phyloP scores from a whole-genome alignment of 148 eudicot genomes.

The Rhododendron kiyosumense region DNA sequence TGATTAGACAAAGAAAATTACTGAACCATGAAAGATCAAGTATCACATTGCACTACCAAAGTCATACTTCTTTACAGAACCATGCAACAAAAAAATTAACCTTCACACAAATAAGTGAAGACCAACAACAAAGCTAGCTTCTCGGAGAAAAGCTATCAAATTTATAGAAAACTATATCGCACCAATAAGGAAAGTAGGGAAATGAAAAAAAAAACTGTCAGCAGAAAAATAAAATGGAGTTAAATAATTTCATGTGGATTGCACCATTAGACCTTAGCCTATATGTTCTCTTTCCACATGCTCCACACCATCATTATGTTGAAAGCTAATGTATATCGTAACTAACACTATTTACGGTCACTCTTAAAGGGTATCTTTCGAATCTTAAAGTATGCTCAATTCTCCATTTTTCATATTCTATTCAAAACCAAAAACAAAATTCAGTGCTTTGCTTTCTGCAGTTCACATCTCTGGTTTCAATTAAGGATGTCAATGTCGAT shows the following conservation, averaged over 20 bases:
- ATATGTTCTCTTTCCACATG: neutral
- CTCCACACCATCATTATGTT: neutral
- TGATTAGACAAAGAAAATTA: neutral
- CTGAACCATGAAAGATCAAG: neutral
- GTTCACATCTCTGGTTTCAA: neutral
- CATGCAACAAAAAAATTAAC: neutral
- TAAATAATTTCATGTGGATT: neutral
- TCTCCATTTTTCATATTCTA: neutral
- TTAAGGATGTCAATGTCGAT: neutral
- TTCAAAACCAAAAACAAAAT: neutral
- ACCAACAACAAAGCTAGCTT: neutral
- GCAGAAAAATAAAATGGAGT: neutral
- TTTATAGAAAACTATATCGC: neutral
- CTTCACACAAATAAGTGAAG: neutral
- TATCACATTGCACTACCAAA: neutral
- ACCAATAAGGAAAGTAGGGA: neutral
- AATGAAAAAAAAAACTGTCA: neutral
- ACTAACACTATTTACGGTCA: neutral
- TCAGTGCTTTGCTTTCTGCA: neutral
- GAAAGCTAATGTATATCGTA: neutral
- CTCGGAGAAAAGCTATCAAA: neutral
- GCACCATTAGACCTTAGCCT: neutral
- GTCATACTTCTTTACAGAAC: neutral
- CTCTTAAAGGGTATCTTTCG: neutral
- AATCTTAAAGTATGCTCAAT: neutral